phyloP scores from a whole-genome alignment of 2,329 filamentous ascomycete genomes.

The Colletotrichum australisinense region DNA sequence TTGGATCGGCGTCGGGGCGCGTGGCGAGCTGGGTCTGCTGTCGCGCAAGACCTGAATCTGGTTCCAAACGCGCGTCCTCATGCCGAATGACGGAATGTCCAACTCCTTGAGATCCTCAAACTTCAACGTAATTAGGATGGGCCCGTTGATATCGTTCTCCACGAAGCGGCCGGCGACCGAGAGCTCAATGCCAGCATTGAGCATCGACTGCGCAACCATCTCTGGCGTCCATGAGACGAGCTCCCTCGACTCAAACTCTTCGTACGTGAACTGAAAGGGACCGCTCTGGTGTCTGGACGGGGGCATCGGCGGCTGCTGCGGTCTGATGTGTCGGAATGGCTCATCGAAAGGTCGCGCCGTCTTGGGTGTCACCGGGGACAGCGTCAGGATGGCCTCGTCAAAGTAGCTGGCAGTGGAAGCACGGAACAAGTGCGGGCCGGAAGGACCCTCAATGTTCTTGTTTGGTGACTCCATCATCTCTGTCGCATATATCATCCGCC shows the following conservation, averaged over 20 bases:
- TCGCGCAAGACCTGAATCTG: slow-evolving; percentile 78
- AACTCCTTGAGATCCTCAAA: slow-evolving; percentile 89
- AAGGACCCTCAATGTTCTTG: slow-evolving; percentile 81
- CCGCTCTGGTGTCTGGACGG: slow-evolving; percentile 52
- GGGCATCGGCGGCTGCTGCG: slow-evolving; percentile 35
- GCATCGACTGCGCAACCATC: slow-evolving; percentile 89
- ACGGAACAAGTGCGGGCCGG: slow-evolving; percentile 88
- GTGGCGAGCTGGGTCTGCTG: slow-evolving; percentile 61
- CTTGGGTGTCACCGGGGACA: slow-evolving; percentile 81
- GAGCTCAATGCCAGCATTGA: slow-evolving; percentile 82
- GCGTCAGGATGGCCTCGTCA: slow-evolving; percentile 68
- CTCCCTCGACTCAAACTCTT: slow-evolving; percentile 67
- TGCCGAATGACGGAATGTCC: slow-evolving; percentile 83
- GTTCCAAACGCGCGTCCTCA: slow-evolving; percentile 83
- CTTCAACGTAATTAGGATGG: slow-evolving; percentile 89
- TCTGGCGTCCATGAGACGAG: slow-evolving; percentile 78
- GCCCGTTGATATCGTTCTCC: slow-evolving; percentile 91
- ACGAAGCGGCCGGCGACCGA: slow-evolving; percentile 85
- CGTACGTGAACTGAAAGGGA: slow-evolving; percentile 67
- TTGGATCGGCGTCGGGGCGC: slow-evolving; percentile 70
- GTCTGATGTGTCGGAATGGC: slow-evolving; percentile 28
- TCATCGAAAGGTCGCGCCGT: slow-evolving; percentile 52
- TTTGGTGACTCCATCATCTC: slow-evolving; percentile 63
- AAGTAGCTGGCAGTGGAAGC: slow-evolving; percentile 68
- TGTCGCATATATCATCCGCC: slow-evolving; percentile 67